Base-by-base conservation (phyloP, 331 rosid species). In the Quercus phellos region DNA sequence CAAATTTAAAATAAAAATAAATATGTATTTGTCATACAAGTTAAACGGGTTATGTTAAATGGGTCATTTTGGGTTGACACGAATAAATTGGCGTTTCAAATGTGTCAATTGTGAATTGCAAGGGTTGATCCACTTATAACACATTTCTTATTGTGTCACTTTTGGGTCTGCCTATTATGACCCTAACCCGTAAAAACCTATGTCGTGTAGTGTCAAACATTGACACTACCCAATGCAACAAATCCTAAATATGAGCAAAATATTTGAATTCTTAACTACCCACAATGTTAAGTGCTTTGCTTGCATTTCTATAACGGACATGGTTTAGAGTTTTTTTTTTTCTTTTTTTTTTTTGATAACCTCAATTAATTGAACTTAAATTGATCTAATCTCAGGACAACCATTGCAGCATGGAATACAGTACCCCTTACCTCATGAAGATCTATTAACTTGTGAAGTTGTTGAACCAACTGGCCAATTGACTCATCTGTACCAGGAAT, bases 401-500 rank as follows among this genome's bases (percentile, higher is more conserved):
- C 19, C 18, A 2, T 30, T 5, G 12, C 32, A 21, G 30, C 69
- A 63, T 63, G 34, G 32, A 63, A 63, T 63, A 5, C 16, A 18
- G 50, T 66, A 66, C 51, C 26, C 81, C 72, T 73, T 74, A 85
- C 91, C 91, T 81, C 86, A 43, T 79, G 88, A 85, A 88, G 88
- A 76, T 85, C 89, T 55, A 88, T 83, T 68, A 88, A 79, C 84
- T 85, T 85, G 54, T 50, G 84, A 74, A 88, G 89, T 74, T 88
- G 91, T 79, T 88, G 91, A 63, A 83, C 88, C 89, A 88, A 83
- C 85, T 88, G 83, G 79, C 55, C 70, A 32, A 88, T 85, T 35
- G 91, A 81, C 12, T 88, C 88, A 0, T 85, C 79, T 30, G 87
- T 88, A 58, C 91, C 91, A 69, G 89, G 91, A 88, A 88, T 55